phyloP scores from a whole-genome alignment of 768 basidiomycete genomes.

The Boletus tylopilopsis region DNA sequence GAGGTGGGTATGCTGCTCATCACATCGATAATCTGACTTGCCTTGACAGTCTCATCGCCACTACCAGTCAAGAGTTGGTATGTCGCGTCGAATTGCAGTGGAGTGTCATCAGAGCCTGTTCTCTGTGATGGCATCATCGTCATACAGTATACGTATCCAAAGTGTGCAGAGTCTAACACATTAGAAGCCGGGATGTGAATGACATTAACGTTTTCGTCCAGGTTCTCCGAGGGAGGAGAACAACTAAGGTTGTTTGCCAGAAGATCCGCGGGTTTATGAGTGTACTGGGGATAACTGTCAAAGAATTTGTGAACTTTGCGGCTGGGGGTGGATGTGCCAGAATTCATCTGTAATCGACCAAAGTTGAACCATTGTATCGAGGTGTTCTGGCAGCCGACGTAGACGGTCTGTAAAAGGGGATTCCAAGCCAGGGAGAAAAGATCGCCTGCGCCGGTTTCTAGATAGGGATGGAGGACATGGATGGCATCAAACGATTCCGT shows the following conservation, averaged over 20 bases:
- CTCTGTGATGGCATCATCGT: constrained; percentile 41
- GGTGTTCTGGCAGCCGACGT: constrained; percentile 89
- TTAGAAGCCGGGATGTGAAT: constrained; percentile 62
- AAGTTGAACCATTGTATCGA: constrained; percentile 89
- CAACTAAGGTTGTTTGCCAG: constrained; percentile 52
- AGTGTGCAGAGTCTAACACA: constrained; percentile 87
- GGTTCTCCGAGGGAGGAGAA: constrained; percentile 32
- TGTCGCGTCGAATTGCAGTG: constrained; percentile 20
- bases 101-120: constrained; percentile 34
- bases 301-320: constrained; percentile 85
- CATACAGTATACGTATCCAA: constrained; percentile 92
- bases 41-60: constrained; percentile 90
- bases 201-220: constrained; percentile 23
- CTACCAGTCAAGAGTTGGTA: constrained; percentile 75
- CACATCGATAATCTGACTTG: constrained; percentile 25
- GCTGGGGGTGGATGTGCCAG: constrained; percentile 35
- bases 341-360: constrained; percentile 13
- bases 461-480: constrained; percentile 72
- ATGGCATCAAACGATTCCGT: constrained; percentile 62
- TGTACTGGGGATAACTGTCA: constrained; percentile 78
- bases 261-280: constrained; percentile 64
- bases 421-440: constrained; percentile 85
- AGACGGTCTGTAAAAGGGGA: constrained; percentile 62
- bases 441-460: constrained; percentile 81
- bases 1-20: background rate